Evolutionary conservation across 495 filamentous ascomycete genomes (phyloP).

Genomic region (Darksidea phi): DNA sequence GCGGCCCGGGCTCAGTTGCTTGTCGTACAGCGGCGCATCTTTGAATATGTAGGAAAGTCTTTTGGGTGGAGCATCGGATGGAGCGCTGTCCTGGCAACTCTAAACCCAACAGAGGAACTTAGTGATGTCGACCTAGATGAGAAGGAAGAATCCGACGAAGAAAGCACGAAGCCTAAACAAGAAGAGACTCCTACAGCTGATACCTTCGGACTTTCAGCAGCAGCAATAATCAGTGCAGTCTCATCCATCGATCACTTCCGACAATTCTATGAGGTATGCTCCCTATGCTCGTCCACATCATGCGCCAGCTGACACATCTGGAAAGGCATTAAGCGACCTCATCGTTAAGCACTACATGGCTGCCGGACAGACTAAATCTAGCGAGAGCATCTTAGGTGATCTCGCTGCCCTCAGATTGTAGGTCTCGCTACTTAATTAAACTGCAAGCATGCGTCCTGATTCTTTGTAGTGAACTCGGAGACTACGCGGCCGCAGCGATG

Average conservation of each 20-base stretch:
- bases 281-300: background rate
- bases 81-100: slow-evolving; percentile 59
- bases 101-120: slow-evolving; percentile 53
- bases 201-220: slow-evolving; percentile 26
- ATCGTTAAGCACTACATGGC: slow-evolving; percentile 62
- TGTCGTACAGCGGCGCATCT: slow-evolving; percentile 71
- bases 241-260: slow-evolving; percentile 36
- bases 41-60: slow-evolving; percentile 70
- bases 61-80: slow-evolving; percentile 78
- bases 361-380: slow-evolving; percentile 72
- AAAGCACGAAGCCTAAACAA: slow-evolving; percentile 39
- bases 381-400: slow-evolving; percentile 76
- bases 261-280: slow-evolving; percentile 35
- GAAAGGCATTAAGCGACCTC: slow-evolving; percentile 45
- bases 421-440: slow-evolving; percentile 35
- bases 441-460: slow-evolving; percentile 5
- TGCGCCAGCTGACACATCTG: slow-evolving; percentile 14
- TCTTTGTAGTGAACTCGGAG: slow-evolving; percentile 54
- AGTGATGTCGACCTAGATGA: slow-evolving; percentile 56
- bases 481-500: slow-evolving; percentile 70
- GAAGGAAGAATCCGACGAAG: slow-evolving; percentile 24
- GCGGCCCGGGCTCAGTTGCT: slow-evolving; percentile 76
- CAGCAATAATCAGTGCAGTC: slow-evolving; percentile 23
- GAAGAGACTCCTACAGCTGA: background rate
- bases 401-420: slow-evolving; percentile 79